Evolutionary conservation across 768 basidiomycete species (phyloP), one percentile per base, ranked within the genome.

Genomic region (Kwoniella sp.): DNA sequence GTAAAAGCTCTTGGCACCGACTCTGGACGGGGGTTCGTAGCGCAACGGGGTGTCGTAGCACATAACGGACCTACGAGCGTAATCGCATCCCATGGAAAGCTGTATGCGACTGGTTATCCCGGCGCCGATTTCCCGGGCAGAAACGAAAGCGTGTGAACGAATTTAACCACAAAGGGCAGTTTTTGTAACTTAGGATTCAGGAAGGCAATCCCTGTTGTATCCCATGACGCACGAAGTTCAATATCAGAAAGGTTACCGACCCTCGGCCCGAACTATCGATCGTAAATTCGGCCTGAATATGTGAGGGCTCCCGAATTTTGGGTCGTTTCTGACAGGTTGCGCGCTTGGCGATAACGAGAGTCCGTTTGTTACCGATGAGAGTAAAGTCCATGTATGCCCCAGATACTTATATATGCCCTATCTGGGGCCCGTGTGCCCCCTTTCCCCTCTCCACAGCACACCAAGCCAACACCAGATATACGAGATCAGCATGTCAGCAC

Each of bases 351-450:
- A 44, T 44, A 44, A 44, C 17, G 40, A 44, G 17, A 44, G 40
- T 44, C 40, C 40, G 40, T 44, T 44, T 44, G 40, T 44, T 44
- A 44, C 40, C 40, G 40, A 44, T 44, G 7, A 33, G 33, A 6
- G 6, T 33, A 13, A 33, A 33, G 33, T n/a, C n/a, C n/a, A n/a
- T 6, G 33, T 15, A 44, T 44, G 40, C 17, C 40, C 40, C 40
- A 44, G 40, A 44, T 44, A 44, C 40, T 44, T 44, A 44, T 44
- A 44, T 44, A 44, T 44, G 8, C 40, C 40, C 40, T 44, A 19
- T 44, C 40, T 44, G 40, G 40, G 40, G 40, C 40, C 40, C 40
- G 40, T 44, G 17, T 4, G 17, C 3, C 40, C 40, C 40, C 8
- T 9, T 44, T 44, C 17, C 40, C 40, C 40, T 13, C 40, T 15